Conservation (phyloP, 345 rosid genomes). For the Populus davidiana region DNA sequence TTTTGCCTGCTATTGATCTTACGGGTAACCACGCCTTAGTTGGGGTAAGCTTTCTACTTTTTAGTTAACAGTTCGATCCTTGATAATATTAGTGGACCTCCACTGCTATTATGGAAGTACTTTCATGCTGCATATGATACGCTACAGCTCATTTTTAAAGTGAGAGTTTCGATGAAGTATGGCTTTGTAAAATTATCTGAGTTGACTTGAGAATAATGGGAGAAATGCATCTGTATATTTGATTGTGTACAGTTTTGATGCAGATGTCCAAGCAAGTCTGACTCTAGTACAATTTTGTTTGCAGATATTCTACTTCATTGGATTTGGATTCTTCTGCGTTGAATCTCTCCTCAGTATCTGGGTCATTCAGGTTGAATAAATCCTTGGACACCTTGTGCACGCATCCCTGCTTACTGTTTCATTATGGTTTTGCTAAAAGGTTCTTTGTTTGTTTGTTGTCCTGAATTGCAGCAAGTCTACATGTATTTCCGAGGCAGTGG, state of each 20-base stretch:
- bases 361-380: constrained; percentile 82
- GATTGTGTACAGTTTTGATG: background rate
- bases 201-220: background rate
- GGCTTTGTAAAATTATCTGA: background rate
- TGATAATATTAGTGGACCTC: background rate
- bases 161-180: background rate
- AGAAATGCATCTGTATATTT: background rate
- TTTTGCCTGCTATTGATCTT: constrained; percentile 84
- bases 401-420: background rate
- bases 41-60: constrained; percentile 55
- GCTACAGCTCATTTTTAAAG: background rate
- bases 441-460: background rate
- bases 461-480: constrained; percentile 77
- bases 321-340: constrained; percentile 66
- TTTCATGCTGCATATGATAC: background rate
- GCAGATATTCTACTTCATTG: constrained; percentile 87
- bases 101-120: background rate
- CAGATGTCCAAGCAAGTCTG: background rate
- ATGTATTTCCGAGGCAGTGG: constrained; percentile 93
- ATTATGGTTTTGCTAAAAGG: background rate
- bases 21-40: constrained; percentile 49
- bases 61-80: background rate
- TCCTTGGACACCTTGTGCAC: background rate
- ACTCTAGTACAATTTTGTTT: constrained; percentile 6
- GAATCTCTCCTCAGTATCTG: constrained; percentile 91